These are phyloP conservation scores for Alternaria postmessia DNA, from an alignment of 2,329 filamentous ascomycete genomes.

Conservation along the genomic window DNA sequence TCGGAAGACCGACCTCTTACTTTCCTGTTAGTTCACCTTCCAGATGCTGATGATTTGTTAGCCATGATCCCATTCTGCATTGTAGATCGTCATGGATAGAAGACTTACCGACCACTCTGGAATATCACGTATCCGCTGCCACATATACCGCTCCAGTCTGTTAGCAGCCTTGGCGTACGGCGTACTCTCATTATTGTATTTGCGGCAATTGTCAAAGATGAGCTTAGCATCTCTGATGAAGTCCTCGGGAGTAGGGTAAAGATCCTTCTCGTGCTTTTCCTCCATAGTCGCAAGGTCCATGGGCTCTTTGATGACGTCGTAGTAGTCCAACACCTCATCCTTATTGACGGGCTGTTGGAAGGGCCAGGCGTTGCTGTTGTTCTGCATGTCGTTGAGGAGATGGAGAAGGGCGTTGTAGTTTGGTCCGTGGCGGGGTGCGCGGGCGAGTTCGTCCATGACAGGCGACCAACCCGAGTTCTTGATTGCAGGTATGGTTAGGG, in stretches of 20 bases:
- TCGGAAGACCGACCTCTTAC: constrained; percentile 7
- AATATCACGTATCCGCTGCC: constrained; percentile 87
- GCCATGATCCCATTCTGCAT: neutral
- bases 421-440: constrained; percentile 92
- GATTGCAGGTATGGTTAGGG: constrained; percentile 86
- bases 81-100: neutral
- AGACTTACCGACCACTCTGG: constrained; percentile 76
- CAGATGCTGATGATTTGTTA: constrained; percentile 33
- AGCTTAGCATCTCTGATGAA: constrained; percentile 89
- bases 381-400: constrained; percentile 93
- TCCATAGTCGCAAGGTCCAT: constrained; percentile 99
- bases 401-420: constrained; percentile 95
- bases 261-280: constrained; percentile 89
- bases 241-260: constrained; percentile 90
- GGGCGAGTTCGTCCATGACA: constrained; percentile 96
- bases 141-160: constrained; percentile 94
- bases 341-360: constrained; percentile 93
- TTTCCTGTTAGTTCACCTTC: constrained; percentile 44
- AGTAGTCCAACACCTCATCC: constrained; percentile 98
- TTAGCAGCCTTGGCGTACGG: constrained; percentile 95
- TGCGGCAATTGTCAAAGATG: constrained; percentile 92
- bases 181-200: constrained; percentile 95
- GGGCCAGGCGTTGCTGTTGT: constrained; percentile 91
- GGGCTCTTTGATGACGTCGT: constrained; percentile 96
- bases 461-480: constrained; percentile 91